Evolutionary conservation across 1,284 basidiomycete genomes (phyloP).

Genomic region (Apiotrichum brassicae): DNA sequence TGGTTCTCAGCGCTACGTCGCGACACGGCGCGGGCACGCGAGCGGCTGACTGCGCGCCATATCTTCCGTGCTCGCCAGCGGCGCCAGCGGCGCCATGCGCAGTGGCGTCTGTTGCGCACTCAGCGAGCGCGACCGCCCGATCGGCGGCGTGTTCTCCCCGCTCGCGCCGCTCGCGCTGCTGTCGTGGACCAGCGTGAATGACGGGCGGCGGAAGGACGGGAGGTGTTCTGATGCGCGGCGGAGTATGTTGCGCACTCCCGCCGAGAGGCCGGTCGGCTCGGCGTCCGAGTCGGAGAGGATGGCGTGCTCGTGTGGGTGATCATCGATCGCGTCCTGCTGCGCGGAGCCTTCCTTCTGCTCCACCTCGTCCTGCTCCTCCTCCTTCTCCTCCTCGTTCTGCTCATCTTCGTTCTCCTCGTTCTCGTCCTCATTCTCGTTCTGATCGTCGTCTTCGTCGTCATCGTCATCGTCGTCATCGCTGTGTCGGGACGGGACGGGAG

Average conservation of each 20-base stretch:
- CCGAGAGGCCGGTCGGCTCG: not conserved
- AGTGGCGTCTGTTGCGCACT: no score
- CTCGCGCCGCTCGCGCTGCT: no score
- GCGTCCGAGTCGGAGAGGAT: not conserved
- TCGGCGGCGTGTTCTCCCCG: no score
- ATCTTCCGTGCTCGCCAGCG: no score
- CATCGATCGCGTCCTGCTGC: conserved; percentile 3
- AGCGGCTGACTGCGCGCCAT: not conserved
- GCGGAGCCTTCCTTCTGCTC: not conserved
- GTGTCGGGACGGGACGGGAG: conserved; percentile 47
- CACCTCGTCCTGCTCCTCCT: not conserved
- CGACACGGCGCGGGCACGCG: not conserved
- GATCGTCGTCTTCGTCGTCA: conserved; percentile 49
- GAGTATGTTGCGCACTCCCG: conserved; percentile 24
- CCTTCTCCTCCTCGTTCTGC: not conserved
- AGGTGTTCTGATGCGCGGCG: conserved; percentile 36
- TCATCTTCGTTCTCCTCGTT: conserved; percentile 9
- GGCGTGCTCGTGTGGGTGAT: conserved; percentile 5
- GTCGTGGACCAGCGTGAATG: conserved; percentile 4
- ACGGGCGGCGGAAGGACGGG: conserved; percentile 23
- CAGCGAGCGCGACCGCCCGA: not conserved
- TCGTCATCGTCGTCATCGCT: conserved; percentile 49
- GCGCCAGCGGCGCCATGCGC: no score
- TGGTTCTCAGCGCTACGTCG: no score
- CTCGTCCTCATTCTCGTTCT: conserved; percentile 26